Base-by-base conservation (phyloP, 1,284 basidiomycete genomes). In the Ustilago lituana region DNA sequence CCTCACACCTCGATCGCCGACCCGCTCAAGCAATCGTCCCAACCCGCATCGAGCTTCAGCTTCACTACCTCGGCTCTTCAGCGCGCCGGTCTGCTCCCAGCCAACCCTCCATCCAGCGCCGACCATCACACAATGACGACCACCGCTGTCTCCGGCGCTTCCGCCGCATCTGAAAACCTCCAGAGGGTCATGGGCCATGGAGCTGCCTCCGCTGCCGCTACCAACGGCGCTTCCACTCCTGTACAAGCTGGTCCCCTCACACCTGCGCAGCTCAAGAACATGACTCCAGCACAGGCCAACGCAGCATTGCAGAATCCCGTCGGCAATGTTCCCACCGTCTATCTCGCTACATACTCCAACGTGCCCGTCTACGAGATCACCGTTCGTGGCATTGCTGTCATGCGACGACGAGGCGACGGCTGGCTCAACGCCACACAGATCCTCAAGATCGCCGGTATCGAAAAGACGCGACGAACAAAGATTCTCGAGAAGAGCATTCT, bases 401-500 rank as follows among this genome's bases (percentile, higher is more conserved):
- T 99, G 96, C 89, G 95, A 58, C 86, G 96, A 78, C 88, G 94
- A 75, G 88, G 89, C 43, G 96, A 98, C 84, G 93, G 92, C 75
- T 98, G 88, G 83, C 82, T 87, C 74, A 98, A 99, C 85, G 95
- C 95, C 70, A 98, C 96, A 6, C 96, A 98, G 84, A 97, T 99
- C 68, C 89, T 98, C 79, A 99, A 99, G 84, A 94, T 98, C 37
- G 96, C 96, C 8, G 96, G 96, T 37, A 91, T 98, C 61, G 93
- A 96, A 84, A 99, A 99, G 84, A 94, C 93, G 3, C 88, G 91
- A 35, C 87, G 96, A 38, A 98, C 95, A 20, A 97, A 97, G 87
- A 97, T 98, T 58, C 87, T 98, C 32, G 96, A 98, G 85, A 96
- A 95, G 83, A 95, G 98, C 85, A 92, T 99, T 66, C 87, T 94